Conservation (phyloP, 2,329 filamentous ascomycete species). For the Ilyonectria sp. region DNA sequence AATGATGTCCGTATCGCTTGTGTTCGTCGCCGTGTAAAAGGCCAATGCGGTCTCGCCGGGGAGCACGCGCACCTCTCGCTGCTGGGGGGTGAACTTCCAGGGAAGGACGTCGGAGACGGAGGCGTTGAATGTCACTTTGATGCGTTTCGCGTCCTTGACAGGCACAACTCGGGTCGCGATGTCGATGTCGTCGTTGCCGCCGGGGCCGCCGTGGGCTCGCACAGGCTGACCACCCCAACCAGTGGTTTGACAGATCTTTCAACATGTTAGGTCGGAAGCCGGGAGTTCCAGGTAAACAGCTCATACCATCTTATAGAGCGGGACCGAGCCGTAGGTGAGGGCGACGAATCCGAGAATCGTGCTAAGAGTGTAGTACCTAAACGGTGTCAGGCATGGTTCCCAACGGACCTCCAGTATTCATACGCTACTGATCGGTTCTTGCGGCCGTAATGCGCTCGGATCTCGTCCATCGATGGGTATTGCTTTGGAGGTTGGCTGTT, state of each 20-base stretch:
- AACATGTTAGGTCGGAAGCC: background rate
- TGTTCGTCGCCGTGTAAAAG: constrained; percentile 98
- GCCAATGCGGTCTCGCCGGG: constrained; percentile 97
- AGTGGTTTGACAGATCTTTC: constrained; percentile 84
- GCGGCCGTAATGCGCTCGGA: constrained; percentile 74
- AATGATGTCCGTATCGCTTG: constrained; percentile 92
- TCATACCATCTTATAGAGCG: constrained; percentile 87
- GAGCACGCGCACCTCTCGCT: constrained; percentile 94
- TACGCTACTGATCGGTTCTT: constrained; percentile 76
- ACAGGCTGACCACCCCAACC: constrained; percentile 96
- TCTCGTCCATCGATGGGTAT: constrained; percentile 70
- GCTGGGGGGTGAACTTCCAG: constrained; percentile 98
- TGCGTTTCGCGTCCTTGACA: constrained; percentile 83
- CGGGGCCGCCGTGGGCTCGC: constrained; percentile 74
- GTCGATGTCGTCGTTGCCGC: constrained; percentile 69
- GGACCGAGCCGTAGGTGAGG: constrained; percentile 86
- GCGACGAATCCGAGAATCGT: constrained; percentile 85
- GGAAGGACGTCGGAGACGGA: constrained; percentile 95
- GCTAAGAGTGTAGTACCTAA: constrained; percentile 81
- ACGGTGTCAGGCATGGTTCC: constrained; percentile 36
- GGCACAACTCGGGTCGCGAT: constrained; percentile 84
- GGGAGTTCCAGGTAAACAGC: no score
- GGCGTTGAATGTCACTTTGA: constrained; percentile 96
- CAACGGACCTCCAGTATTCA: background rate
- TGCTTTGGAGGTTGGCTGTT: constrained; percentile 41